Evolutionary conservation across 2,329 filamentous ascomycete genomes (phyloP), one percentile per base, ranked within the genome.

Genomic region (Claviceps lovelessii): DNA sequence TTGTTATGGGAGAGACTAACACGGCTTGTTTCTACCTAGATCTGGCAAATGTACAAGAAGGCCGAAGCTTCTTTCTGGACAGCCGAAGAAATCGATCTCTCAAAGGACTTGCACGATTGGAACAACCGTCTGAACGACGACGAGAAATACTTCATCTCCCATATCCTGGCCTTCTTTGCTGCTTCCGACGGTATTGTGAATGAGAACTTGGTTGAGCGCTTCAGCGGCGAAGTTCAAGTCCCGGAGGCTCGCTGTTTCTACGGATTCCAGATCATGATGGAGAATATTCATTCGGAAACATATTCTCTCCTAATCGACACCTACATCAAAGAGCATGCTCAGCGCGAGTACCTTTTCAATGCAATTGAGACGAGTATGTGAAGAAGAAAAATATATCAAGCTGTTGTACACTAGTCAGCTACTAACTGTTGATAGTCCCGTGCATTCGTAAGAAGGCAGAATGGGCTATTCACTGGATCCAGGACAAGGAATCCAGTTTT

Each of bases 11-110:
- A 51, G 8, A 19, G 28, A 35, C 51, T 52, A 49, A 54, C 44
- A 48, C 19, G n/a, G 5, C 28, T 17, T 29, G 6, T 33, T 59
- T 52, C 58, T 57, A 51, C 53, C 58, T 61, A 96, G 90, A 94
- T 96, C 73, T 98, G 93, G 93, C 91, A 97, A 74, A 97, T 97
- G 91, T 98, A 98, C 83, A 98, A 98, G 84, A 97, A 97, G 78
- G 90, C 90, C 62, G 91, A 98, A 73, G 93, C 93, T 53, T 97
- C 93, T 47, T 98, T 98, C 85, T 98, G 93, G 93, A 98, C 93
- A 46, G 93, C 93, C 53, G 93, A 98, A 73, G 93, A 98, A 78
- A 97, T 98, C 64, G 93, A 98, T 73, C 83, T 98, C 52, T 97
- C 91, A 66, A 98, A 98, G 77, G 93, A 98, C 72, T 80, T 97